phyloP scores from a whole-genome alignment of 768 basidiomycete genomes.

The Trametes cubensis region DNA sequence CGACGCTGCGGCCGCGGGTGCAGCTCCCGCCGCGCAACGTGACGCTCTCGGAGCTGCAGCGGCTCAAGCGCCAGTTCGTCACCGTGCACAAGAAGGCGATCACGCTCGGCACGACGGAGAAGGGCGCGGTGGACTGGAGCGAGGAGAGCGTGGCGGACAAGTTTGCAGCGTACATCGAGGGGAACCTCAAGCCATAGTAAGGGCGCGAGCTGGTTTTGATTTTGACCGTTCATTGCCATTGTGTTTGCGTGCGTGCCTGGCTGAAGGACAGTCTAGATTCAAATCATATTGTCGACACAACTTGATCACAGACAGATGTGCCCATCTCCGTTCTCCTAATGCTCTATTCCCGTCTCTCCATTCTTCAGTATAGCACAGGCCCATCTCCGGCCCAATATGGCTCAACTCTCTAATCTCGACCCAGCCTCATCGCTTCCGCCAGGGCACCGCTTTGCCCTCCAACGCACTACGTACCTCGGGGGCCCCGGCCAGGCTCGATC shows the following conservation, averaged over 20 bases:
- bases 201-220: background rate
- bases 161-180: slow-evolving; percentile 73
- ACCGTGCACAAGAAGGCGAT: slow-evolving; percentile 88
- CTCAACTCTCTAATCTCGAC: background rate
- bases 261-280: too few species aligned
- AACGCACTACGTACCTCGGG: background rate
- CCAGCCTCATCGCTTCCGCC: too few species aligned
- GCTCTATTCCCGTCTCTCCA: background rate
- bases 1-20: slow-evolving; percentile 49
- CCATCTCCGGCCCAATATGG: background rate
- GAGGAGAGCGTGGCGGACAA: slow-evolving; percentile 70
- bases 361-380: background rate
- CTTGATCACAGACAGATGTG: too few species aligned
- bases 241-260: too few species aligned
- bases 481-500: slow-evolving; percentile 8
- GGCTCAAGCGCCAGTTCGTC: slow-evolving; percentile 90
- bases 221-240: too few species aligned
- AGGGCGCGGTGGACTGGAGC: slow-evolving; percentile 75
- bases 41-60: slow-evolving; percentile 85
- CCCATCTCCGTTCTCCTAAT: too few species aligned
- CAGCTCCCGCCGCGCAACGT: slow-evolving; percentile 69
- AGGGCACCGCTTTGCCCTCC: background rate
- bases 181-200: slow-evolving; percentile 51
- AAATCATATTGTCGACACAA: background rate
- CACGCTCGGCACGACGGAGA: slow-evolving; percentile 78